Evolutionary conservation across 2,329 filamentous ascomycete species (phyloP).

Genomic region (Hymenoscyphus linearis): DNA sequence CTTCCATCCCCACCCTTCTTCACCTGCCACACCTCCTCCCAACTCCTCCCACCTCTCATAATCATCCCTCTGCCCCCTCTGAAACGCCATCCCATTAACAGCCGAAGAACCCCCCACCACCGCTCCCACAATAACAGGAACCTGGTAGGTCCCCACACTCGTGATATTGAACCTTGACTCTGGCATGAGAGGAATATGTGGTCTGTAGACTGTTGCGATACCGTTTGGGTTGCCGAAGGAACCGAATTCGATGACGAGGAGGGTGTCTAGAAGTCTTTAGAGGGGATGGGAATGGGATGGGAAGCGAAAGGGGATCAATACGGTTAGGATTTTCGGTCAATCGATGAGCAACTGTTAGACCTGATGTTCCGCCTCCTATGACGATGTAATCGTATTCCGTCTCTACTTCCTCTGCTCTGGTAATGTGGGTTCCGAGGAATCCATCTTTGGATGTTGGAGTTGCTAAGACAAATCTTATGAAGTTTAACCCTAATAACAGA

Average conservation of each 20-base stretch:
- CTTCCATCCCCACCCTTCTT: neutral
- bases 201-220: neutral
- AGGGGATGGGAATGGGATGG: too few species aligned
- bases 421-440: neutral
- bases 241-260: constrained; percentile 4
- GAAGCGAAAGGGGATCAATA: neutral
- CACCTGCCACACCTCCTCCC: neutral
- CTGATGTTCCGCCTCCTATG: constrained; percentile 2
- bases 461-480: neutral
- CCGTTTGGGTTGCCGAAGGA: neutral
- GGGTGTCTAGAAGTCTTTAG: neutral
- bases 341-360: neutral
- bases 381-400: neutral
- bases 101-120: neutral
- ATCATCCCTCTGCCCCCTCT: constrained; percentile 1
- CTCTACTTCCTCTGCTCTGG: neutral
- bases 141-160: neutral
- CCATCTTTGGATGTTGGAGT: neutral
- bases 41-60: neutral
- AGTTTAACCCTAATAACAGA: neutral
- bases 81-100: constrained; percentile 3
- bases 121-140: neutral
- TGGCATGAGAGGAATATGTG: neutral
- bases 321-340: neutral
- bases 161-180: constrained; percentile 2